Percentiles rank a stretch among this genome's conserved stretches.
Conservation (phyloP, 1,284 basidiomycete genomes). For the Malassezia vespertilionis region DNA sequence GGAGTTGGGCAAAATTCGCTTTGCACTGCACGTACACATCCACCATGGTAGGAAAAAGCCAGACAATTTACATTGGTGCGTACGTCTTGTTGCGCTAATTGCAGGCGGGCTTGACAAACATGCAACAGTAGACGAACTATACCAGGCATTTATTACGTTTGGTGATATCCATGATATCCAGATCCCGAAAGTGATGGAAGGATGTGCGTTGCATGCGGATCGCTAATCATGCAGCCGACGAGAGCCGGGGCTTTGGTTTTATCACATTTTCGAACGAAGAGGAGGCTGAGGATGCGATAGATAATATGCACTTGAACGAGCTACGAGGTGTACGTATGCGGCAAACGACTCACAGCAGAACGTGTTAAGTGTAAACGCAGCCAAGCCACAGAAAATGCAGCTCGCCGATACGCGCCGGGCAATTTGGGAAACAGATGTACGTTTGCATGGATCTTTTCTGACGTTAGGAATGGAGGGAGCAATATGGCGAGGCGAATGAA, state of each 20-base stretch:
- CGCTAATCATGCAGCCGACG: background rate
- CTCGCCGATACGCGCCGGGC: conserved; percentile 7
- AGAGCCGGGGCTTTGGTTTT: conserved; percentile 15
- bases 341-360: conserved; percentile 3
- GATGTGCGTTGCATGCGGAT: background rate
- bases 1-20: background rate
- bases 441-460: background rate
- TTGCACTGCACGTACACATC: background rate
- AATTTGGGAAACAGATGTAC: conserved; percentile 18
- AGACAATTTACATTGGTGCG: conserved; percentile 16
- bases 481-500: conserved; percentile 1
- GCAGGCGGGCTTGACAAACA: conserved; percentile 11
- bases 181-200: conserved; percentile 6
- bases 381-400: conserved; percentile 13
- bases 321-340: conserved; percentile 9
- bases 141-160: conserved; percentile 8
- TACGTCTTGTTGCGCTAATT: background rate
- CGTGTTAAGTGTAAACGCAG: conserved; percentile 14
- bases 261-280: conserved; percentile 12
- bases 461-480: conserved; percentile 14
- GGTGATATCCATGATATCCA: conserved; percentile 16
- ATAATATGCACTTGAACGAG: conserved; percentile 19
- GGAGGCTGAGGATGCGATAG: conserved; percentile 17
- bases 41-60: background rate
- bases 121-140: conserved; percentile 4